Percentiles rank a stretch among this genome's conserved stretches.
These are phyloP conservation scores for Lachnellula subtilissima DNA, from an alignment of 2,329 filamentous ascomycete species.

Conservation along the genomic window DNA sequence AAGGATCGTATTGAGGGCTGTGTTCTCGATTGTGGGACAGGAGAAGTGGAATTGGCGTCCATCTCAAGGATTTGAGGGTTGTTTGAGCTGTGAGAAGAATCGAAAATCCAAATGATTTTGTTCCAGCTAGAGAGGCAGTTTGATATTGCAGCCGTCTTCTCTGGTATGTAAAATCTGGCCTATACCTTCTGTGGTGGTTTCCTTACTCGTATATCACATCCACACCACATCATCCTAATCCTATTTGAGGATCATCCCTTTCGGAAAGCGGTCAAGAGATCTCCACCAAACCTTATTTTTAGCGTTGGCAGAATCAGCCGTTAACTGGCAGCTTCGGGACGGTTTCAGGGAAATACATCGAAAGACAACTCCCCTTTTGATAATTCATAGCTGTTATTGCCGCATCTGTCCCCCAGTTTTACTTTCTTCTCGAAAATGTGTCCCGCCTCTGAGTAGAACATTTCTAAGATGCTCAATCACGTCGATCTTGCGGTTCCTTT, in stretches of 20 bases:
- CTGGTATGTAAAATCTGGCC: too few relatives aligned
- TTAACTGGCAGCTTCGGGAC: constrained; percentile 8
- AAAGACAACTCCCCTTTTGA: too few relatives aligned
- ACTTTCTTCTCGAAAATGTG: constrained; percentile 4
- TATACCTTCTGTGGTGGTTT: neutral
- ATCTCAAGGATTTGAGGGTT: neutral
- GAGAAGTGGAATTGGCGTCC: constrained; percentile 5
- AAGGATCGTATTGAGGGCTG: constrained; percentile 60
- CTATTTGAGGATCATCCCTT: constrained; percentile 4
- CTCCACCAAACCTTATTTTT: constrained; percentile 14
- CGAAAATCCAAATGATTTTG: too few relatives aligned
- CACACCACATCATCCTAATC: neutral
- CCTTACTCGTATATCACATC: neutral
- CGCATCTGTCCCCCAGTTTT: neutral
- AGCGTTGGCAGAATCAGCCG: constrained; percentile 4
- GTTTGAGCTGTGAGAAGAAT: neutral
- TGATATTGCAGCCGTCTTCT: too few relatives aligned
- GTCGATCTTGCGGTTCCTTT: constrained; percentile 13
- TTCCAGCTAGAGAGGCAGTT: neutral
- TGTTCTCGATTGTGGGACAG: constrained; percentile 8
- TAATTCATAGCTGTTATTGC: neutral
- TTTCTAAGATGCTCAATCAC: constrained; percentile 18
- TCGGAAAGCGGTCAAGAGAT: neutral
- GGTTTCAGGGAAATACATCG: constrained; percentile 21
- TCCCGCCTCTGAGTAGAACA: neutral